A percentile compares a stretch with the other conserved stretches of the same genome.
phyloP scores from a whole-genome alignment of 225 moss, liverwort and hornwort genomes.

The Takakia lepidozioides region DNA sequence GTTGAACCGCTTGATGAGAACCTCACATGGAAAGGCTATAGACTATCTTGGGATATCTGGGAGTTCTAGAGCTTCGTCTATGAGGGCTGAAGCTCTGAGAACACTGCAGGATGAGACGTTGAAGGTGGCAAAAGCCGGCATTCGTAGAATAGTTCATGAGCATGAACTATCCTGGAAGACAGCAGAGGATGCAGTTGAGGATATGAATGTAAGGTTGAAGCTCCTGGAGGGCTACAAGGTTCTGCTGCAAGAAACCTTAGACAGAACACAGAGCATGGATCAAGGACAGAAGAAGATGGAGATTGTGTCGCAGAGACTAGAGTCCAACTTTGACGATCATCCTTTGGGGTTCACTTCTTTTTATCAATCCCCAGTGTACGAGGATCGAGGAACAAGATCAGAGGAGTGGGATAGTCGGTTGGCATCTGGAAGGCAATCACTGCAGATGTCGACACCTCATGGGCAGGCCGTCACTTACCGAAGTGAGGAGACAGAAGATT shows the following conservation, averaged over 20 bases:
- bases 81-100: slow-evolving; percentile 1
- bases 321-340: slow-evolving; percentile 17
- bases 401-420: neutral
- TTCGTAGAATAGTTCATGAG: slow-evolving; percentile 30
- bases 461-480: too few species aligned
- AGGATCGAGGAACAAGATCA: slow-evolving; percentile 1
- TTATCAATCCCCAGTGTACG: slow-evolving; percentile 33
- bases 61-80: neutral
- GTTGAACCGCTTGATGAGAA: neutral
- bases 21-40: neutral
- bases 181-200: slow-evolving; percentile 39
- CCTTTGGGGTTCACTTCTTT: slow-evolving; percentile 29
- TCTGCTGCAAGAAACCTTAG: slow-evolving; percentile 26
- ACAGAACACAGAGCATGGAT: neutral
- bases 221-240: slow-evolving; percentile 37
- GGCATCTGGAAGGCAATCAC: neutral
- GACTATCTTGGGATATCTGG: neutral
- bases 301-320: slow-evolving; percentile 12
- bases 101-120: slow-evolving; percentile 18
- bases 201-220: slow-evolving; percentile 37
- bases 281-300: slow-evolving; percentile 8
- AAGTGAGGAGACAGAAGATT: too few species aligned
- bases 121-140: slow-evolving; percentile 29
- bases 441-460: too few species aligned
- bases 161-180: slow-evolving; percentile 39